A percentile compares a stretch with the other conserved stretches of the same genome.
These are phyloP conservation scores for Tetrapisispora iriomotensis DNA, from an alignment of 805 yeast species.

Conservation along the genomic window DNA sequence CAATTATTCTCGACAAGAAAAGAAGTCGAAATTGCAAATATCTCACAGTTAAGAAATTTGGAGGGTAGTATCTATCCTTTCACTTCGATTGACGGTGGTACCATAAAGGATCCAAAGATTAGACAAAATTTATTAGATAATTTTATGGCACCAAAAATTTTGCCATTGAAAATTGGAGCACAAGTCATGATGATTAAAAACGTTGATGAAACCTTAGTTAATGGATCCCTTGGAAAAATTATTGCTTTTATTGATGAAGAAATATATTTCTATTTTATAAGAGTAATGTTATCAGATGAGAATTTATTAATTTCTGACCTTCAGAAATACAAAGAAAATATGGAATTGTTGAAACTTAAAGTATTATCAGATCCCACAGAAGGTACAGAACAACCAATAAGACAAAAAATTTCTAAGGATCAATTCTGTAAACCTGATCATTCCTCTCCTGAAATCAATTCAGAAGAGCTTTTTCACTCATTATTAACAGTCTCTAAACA, in stretches of 20 bases:
- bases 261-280: constrained; percentile 36
- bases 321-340: constrained; percentile 10
- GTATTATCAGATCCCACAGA: constrained; percentile 11
- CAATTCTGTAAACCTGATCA: constrained; percentile 11
- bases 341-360: constrained; percentile 13
- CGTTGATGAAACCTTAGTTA: constrained; percentile 60
- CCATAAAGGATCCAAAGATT: constrained; percentile 31
- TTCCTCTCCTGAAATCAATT: constrained; percentile 2
- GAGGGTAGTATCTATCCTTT: constrained; percentile 37
- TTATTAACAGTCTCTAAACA: constrained; percentile 26
- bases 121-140: constrained; percentile 41
- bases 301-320: constrained; percentile 10
- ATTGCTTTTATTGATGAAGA: constrained; percentile 46
- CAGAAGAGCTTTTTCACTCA: constrained; percentile 41
- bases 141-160: constrained; percentile 50
- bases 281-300: constrained; percentile 12
- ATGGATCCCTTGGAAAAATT: constrained; percentile 69
- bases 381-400: constrained; percentile 13
- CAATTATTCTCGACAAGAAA: constrained; percentile 62
- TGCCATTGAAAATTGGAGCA: constrained; percentile 56
- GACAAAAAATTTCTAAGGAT: constrained; percentile 21
- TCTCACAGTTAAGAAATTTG: constrained; percentile 36
- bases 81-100: constrained; percentile 49
- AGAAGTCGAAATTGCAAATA: constrained; percentile 67
- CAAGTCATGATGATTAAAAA: constrained; percentile 81